Evolutionary conservation across 2,329 filamentous ascomycete genomes (phyloP).

Genomic region (Venturia aucupariae): DNA sequence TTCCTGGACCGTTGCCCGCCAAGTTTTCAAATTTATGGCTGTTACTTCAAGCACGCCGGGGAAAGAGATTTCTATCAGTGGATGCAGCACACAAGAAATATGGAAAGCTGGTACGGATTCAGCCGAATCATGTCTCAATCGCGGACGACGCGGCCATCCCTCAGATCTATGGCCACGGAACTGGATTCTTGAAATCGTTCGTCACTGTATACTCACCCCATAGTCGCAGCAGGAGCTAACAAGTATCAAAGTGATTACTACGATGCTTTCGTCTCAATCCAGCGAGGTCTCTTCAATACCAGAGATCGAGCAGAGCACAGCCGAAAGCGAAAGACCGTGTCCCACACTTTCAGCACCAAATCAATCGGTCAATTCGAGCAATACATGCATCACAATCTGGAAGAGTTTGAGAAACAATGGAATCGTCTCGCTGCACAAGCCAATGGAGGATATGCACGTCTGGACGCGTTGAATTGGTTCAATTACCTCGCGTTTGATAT

Average conservation of each 20-base stretch:
- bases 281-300: conserved; percentile 81
- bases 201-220: not conserved
- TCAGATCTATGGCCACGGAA: conserved; percentile 60
- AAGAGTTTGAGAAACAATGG: conserved; percentile 64
- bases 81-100: conserved; percentile 64
- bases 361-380: conserved; percentile 77
- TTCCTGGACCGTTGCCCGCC: conserved; percentile 56
- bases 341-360: conserved; percentile 79
- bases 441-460: conserved; percentile 46
- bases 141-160: conserved; percentile 71
- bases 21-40: conserved; percentile 76
- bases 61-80: conserved; percentile 48
- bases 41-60: conserved; percentile 52
- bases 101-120: conserved; percentile 72
- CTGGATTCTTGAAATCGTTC: conserved; percentile 40
- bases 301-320: conserved; percentile 72
- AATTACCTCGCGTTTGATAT: conserved; percentile 57
- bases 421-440: conserved; percentile 50
- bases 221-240: not conserved
- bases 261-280: conserved; percentile 82
- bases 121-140: conserved; percentile 75
- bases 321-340: conserved; percentile 80
- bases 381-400: conserved; percentile 74
- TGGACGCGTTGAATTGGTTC: conserved; percentile 76
- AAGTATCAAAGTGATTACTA: conserved; percentile 61